Percentiles rank a stretch among this genome's conserved stretches.
These are phyloP conservation scores for Sclerotinia trifoliorum DNA, from an alignment of 2,329 filamentous ascomycete species.

Conservation along the genomic window DNA sequence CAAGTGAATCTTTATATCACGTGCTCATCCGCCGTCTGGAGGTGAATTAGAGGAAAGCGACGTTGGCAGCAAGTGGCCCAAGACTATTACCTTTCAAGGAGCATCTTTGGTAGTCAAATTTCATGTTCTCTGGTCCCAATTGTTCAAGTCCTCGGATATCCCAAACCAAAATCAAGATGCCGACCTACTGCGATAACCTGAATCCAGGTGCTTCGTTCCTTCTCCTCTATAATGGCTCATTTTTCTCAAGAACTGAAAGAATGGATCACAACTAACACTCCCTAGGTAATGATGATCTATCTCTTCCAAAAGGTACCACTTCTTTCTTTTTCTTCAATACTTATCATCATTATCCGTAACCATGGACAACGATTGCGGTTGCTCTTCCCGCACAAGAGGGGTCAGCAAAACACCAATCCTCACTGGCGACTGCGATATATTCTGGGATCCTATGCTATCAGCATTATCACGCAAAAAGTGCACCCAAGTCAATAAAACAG, in stretches of 20 bases:
- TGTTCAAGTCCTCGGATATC: neutral
- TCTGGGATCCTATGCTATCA: conserved; percentile 17
- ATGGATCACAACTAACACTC: conserved; percentile 26
- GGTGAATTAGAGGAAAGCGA: neutral
- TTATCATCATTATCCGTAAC: conserved; percentile 19
- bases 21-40: neutral
- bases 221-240: neutral
- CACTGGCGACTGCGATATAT: conserved; percentile 8
- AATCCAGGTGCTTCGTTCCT: conserved; percentile 18
- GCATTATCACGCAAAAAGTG: conserved; percentile 2
- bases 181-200: neutral
- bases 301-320: conserved; percentile 59
- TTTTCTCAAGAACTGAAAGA: neutral
- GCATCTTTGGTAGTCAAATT: neutral
- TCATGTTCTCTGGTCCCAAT: neutral
- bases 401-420: conserved; percentile 11
- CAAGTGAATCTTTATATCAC: neutral
- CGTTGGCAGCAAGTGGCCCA: neutral
- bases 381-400: conserved; percentile 11
- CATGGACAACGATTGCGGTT: conserved; percentile 21
- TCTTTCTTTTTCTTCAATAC: conserved; percentile 22
- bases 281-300: conserved; percentile 62
- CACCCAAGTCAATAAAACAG: neutral
- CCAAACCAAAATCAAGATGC: neutral
- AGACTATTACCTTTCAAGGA: neutral